phyloP scores from a whole-genome alignment of 2,329 filamentous ascomycete genomes.

The Alternaria metachromatica region DNA sequence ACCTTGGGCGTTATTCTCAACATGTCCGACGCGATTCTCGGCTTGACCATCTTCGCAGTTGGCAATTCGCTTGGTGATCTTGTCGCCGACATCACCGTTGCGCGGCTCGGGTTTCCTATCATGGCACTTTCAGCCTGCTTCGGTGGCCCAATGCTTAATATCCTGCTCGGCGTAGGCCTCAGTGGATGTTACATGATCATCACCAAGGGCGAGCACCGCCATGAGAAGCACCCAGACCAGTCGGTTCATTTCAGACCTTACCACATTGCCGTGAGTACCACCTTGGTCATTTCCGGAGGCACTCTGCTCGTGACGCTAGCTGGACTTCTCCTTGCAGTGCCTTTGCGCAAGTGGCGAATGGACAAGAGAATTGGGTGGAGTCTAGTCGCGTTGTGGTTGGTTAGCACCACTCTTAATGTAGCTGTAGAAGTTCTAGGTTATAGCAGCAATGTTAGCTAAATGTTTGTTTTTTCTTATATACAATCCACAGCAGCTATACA shows the following conservation, averaged over 20 bases:
- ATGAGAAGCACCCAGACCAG: conserved; percentile 70
- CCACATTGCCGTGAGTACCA: conserved; percentile 81
- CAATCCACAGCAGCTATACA: not conserved
- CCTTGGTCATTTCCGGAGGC: conserved; percentile 83
- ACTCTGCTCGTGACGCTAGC: conserved; percentile 82
- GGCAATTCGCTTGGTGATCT: conserved; percentile 95
- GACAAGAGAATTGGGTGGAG: conserved; percentile 70
- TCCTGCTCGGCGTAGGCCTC: conserved; percentile 91
- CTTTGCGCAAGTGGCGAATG: conserved; percentile 54
- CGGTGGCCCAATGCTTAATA: conserved; percentile 98
- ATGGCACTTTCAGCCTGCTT: conserved; percentile 97
- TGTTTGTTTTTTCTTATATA: not conserved
- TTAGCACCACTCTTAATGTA: conserved; percentile 83
- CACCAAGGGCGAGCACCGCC: conserved; percentile 68
- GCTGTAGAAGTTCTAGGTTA: conserved; percentile 70
- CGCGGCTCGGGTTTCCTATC: conserved; percentile 89
- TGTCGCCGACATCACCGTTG: conserved; percentile 93
- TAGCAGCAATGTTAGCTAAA: conserved; percentile 38
- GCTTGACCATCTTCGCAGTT: conserved; percentile 93
- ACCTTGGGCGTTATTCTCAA: conserved; percentile 88
- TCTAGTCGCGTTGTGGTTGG: conserved; percentile 78
- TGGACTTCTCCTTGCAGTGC: conserved; percentile 79
- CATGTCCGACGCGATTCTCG: conserved; percentile 93
- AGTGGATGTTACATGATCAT: conserved; percentile 89
- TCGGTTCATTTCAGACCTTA: conserved; percentile 76